These are phyloP conservation scores for Erysiphe neolycopersici DNA, from an alignment of 2,329 filamentous ascomycete species.

Conservation along the genomic window DNA sequence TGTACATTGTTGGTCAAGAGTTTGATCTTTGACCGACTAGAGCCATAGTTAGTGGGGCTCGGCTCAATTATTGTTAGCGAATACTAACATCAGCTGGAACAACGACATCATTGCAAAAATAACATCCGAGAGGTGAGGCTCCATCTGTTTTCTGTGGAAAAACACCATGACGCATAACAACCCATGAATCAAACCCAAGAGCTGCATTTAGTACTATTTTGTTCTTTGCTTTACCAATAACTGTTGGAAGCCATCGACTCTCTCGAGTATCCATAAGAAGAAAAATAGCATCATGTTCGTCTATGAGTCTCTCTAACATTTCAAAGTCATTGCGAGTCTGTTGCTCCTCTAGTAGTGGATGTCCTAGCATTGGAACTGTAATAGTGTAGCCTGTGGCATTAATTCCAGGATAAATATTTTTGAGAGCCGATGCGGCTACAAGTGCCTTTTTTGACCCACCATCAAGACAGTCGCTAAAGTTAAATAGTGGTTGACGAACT, in stretches of 20 bases:
- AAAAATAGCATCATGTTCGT: slow-evolving; percentile 76
- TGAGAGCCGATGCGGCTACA: slow-evolving; percentile 53
- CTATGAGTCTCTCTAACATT: slow-evolving; percentile 44
- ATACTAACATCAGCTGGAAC: slow-evolving; percentile 65
- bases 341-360: slow-evolving; percentile 50
- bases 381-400: slow-evolving; percentile 56
- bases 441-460: slow-evolving; percentile 67
- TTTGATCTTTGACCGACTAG: slow-evolving; percentile 79
- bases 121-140: slow-evolving; percentile 61
- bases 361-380: slow-evolving; percentile 84
- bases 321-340: slow-evolving; percentile 51
- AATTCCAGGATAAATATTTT: slow-evolving; percentile 73
- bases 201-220: slow-evolving; percentile 97
- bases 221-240: slow-evolving; percentile 77
- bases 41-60: slow-evolving; percentile 3
- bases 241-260: slow-evolving; percentile 79
- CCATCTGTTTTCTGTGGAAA: slow-evolving; percentile 25
- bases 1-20: slow-evolving; percentile 91
- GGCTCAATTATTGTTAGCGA: not conserved
- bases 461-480: slow-evolving; percentile 64
- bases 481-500: slow-evolving; percentile 78
- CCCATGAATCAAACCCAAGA: slow-evolving; percentile 84
- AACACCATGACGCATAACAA: slow-evolving; percentile 86
- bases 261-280: slow-evolving; percentile 94
- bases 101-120: slow-evolving; percentile 96